Conservation (phyloP, 2,329 filamentous ascomycete genomes). For the Venturia oleaginea region DNA sequence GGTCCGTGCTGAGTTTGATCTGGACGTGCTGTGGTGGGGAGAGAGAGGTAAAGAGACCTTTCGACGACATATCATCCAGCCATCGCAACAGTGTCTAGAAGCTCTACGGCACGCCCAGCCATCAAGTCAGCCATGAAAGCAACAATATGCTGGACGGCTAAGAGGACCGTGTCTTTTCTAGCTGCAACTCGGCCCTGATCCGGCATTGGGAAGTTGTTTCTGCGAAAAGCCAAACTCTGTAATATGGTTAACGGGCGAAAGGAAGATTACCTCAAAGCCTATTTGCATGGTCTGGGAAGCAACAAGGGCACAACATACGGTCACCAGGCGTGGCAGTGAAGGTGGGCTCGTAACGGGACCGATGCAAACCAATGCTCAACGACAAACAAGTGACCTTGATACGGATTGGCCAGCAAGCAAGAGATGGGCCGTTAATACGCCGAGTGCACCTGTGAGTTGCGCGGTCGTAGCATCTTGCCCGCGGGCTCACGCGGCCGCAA, state of each 20-base stretch:
- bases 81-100: too few species aligned
- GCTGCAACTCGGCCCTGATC: neutral
- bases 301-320: neutral
- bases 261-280: neutral
- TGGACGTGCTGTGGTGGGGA: too few species aligned
- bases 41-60: too few species aligned
- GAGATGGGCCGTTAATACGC: neutral
- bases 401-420: neutral
- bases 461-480: neutral
- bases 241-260: neutral
- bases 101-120: too few species aligned
- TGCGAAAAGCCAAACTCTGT: neutral
- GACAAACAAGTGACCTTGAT: neutral
- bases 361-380: neutral
- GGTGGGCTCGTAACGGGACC: neutral
- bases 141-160: too few species aligned
- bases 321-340: neutral
- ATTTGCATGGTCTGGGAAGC: neutral
- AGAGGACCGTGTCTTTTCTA: neutral
- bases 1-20: too few species aligned
- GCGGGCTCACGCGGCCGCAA: neutral
- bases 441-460: neutral
- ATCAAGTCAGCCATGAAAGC: neutral
- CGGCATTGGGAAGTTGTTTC: neutral
- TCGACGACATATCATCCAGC: too few species aligned